A percentile compares a stretch with the other conserved stretches of the same genome.
These are phyloP conservation scores for Pleurotus sapidus DNA, from an alignment of 768 basidiomycete genomes.

Conservation along the genomic window DNA sequence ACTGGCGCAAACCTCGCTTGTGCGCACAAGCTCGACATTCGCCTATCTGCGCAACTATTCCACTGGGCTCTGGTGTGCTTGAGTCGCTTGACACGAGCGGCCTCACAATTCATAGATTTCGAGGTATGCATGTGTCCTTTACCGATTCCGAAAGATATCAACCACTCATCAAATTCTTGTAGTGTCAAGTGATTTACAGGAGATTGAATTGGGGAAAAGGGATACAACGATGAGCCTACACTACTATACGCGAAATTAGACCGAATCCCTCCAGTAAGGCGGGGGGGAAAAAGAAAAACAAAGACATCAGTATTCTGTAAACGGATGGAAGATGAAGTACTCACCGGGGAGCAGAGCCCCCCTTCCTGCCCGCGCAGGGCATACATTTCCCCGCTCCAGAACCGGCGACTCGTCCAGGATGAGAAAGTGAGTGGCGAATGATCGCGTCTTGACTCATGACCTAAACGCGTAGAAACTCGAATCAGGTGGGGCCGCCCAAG, in stretches of 20 bases:
- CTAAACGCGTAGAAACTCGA: background rate
- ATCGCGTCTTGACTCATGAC: background rate
- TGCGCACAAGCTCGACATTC: too few relatives aligned
- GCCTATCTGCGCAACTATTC: too few relatives aligned
- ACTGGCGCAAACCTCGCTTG: too few relatives aligned
- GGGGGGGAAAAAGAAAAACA: background rate
- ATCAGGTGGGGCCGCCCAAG: too few relatives aligned
- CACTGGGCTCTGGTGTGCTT: too few relatives aligned
- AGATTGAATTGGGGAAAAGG: background rate
- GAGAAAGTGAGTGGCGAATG: background rate
- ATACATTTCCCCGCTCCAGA: background rate
- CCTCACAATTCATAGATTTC: too few relatives aligned
- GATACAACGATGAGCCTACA: background rate
- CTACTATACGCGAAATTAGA: background rate
- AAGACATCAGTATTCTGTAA: background rate
- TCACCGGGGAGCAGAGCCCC: background rate
- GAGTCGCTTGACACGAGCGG: too few relatives aligned
- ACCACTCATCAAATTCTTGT: background rate
- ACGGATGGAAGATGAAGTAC: background rate
- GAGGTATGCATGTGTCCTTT: too few relatives aligned
- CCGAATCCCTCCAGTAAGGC: background rate
- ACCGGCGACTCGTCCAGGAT: background rate
- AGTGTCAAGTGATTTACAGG: background rate
- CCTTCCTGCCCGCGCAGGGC: constrained; percentile 22
- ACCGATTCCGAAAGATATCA: background rate